These are phyloP conservation scores for Galeopsis tetrahit DNA, from an alignment of 257 asterid species.

Conservation along the genomic window DNA sequence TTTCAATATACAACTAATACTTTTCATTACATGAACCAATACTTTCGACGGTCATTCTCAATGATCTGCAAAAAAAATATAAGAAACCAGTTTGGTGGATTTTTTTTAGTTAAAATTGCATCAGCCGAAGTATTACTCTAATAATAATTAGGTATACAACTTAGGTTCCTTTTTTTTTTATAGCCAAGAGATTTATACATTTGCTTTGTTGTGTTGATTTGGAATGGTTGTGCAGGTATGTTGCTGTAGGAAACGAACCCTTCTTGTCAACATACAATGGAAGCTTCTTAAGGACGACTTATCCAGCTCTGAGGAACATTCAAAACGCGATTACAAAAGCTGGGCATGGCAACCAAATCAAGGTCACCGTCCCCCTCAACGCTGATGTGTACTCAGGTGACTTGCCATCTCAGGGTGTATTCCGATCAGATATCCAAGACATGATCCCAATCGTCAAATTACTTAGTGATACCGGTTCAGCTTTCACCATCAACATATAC, in stretches of 20 bases:
- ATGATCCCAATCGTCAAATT: conserved; percentile 47
- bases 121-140: too few relatives aligned
- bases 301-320: conserved; percentile 51
- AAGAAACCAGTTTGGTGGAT: too few relatives aligned
- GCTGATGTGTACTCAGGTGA: conserved; percentile 53
- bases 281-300: conserved; percentile 50
- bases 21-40: too few relatives aligned
- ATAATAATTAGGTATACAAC: too few relatives aligned
- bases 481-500: conserved; percentile 59
- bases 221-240: conserved; percentile 40
- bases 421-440: conserved; percentile 54
- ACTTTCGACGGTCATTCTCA: too few relatives aligned
- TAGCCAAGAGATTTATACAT: too few relatives aligned
- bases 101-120: too few relatives aligned
- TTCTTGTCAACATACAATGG: conserved; percentile 58
- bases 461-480: conserved; percentile 48
- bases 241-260: conserved; percentile 66
- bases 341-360: conserved; percentile 42
- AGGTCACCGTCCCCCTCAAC: conserved; percentile 57
- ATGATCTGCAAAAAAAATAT: too few relatives aligned
- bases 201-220: too few relatives aligned
- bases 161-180: too few relatives aligned
- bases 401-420: conserved; percentile 55
- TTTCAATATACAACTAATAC: too few relatives aligned
- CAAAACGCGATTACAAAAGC: conserved; percentile 57